These are phyloP conservation scores for Hymenoscyphus fructigenus DNA, from an alignment of 2,329 filamentous ascomycete genomes.

Conservation along the genomic window DNA sequence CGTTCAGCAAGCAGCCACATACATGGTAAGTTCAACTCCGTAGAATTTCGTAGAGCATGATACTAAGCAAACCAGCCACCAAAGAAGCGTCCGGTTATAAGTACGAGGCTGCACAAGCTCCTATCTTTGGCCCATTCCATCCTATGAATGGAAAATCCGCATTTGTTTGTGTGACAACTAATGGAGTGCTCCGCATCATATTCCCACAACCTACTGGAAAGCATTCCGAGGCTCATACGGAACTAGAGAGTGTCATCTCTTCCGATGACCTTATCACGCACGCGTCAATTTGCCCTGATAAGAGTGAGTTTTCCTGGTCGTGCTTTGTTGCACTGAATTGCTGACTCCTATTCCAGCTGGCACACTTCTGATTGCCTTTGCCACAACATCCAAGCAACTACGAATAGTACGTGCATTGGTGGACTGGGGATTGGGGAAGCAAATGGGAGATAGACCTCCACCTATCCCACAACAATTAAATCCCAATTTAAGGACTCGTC, in stretches of 20 bases:
- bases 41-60: slow-evolving; percentile 39
- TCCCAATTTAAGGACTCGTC: slow-evolving; percentile 54
- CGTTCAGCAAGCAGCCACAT: slow-evolving; percentile 30
- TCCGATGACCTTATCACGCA: slow-evolving; percentile 78
- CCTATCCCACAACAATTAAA: slow-evolving; percentile 49
- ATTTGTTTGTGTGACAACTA: slow-evolving; percentile 72
- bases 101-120: slow-evolving; percentile 66
- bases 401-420: slow-evolving; percentile 72
- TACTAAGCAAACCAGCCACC: slow-evolving; percentile 60
- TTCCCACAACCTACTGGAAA: slow-evolving; percentile 73
- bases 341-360: slow-evolving; percentile 27
- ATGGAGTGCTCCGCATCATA: slow-evolving; percentile 71
- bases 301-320: slow-evolving; percentile 51
- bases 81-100: slow-evolving; percentile 62
- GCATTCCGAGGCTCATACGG: slow-evolving; percentile 70
- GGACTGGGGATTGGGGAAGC: slow-evolving; percentile 66
- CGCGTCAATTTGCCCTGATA: slow-evolving; percentile 72
- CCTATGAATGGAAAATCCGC: slow-evolving; percentile 69
- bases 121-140: slow-evolving; percentile 71
- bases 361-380: slow-evolving; percentile 63
- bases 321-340: background rate
- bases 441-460: slow-evolving; percentile 48
- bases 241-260: slow-evolving; percentile 70
- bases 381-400: slow-evolving; percentile 69
- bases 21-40: background rate